A percentile compares a stretch with the other conserved stretches of the same genome.
Conservation (phyloP, 768 basidiomycete genomes). For the Psilocybe cubensis region DNA sequence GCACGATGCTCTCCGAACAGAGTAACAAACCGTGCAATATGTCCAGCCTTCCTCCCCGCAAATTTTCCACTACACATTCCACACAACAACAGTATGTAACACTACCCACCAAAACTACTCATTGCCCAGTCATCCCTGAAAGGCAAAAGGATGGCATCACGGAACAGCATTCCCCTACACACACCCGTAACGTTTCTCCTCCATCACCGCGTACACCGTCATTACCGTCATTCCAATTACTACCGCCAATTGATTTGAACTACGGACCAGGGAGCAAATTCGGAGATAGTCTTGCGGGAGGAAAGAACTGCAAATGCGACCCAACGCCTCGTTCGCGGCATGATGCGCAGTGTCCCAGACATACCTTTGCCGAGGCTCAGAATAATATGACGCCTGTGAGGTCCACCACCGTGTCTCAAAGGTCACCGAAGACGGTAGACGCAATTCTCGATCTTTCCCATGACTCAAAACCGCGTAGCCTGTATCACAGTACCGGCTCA, state of each 20-base stretch:
- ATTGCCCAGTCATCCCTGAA: slow-evolving; percentile 1
- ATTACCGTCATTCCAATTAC: slow-evolving; percentile 19
- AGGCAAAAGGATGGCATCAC: neutral
- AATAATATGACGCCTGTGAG: slow-evolving; percentile 5
- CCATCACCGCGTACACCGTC: slow-evolving; percentile 16
- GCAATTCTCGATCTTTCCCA: slow-evolving; percentile 23
- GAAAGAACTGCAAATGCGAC: slow-evolving; percentile 13
- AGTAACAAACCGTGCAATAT: neutral
- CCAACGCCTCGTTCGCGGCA: slow-evolving; percentile 11
- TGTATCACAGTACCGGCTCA: slow-evolving; percentile 25
- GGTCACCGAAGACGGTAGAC: slow-evolving; percentile 20
- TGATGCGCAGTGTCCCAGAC: slow-evolving; percentile 19
- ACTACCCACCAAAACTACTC: neutral
- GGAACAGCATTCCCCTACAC: slow-evolving; percentile 7
- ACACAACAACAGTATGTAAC: neutral
- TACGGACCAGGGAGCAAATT: slow-evolving; percentile 16
- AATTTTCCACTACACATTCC: slow-evolving; percentile 2
- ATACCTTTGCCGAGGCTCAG: slow-evolving; percentile 7
- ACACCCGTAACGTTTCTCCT: slow-evolving; percentile 1
- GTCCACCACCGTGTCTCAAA: neutral
- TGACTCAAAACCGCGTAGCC: slow-evolving; percentile 18
- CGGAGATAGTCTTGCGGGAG: slow-evolving; percentile 9
- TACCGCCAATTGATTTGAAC: slow-evolving; percentile 24
- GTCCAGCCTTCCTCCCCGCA: neutral
- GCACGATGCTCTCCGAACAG: neutral